Conservation (phyloP, 306 rosid species). For the Ammopiptanthus mongolicus region DNA sequence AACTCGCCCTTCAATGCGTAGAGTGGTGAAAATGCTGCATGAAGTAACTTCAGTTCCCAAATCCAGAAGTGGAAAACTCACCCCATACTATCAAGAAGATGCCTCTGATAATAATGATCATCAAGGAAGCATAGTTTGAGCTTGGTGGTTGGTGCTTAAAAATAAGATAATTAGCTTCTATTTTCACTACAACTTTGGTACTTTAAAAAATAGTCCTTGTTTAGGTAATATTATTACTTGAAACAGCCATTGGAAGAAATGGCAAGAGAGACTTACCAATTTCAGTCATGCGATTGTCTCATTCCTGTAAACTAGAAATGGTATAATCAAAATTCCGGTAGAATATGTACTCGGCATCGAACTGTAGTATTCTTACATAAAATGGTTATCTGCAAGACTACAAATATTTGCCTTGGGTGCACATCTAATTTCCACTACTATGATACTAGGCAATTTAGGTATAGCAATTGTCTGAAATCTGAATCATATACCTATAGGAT, state of each 20-base stretch:
- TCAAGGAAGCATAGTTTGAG: slow-evolving; percentile 29
- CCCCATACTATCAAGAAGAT: slow-evolving; percentile 61
- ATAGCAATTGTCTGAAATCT: neutral
- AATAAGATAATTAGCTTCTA: neutral
- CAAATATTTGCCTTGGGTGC: neutral
- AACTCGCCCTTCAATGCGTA: slow-evolving; percentile 71
- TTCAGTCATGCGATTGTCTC: neutral
- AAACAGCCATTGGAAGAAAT: slow-evolving; percentile 21
- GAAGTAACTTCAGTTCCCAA: slow-evolving; percentile 38
- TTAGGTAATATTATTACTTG: slow-evolving; percentile 8
- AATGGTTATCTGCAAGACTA: neutral
- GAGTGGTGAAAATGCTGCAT: slow-evolving; percentile 61
- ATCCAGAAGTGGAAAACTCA: slow-evolving; percentile 40
- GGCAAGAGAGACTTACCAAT: neutral
- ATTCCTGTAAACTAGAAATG: neutral
- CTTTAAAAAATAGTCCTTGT: neutral
- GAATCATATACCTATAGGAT: neutral
- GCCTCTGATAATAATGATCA: slow-evolving; percentile 26
- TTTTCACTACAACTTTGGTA: neutral
- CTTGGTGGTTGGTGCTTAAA: neutral
- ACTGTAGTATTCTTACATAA: neutral
- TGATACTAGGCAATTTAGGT: neutral
- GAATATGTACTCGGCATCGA: neutral
- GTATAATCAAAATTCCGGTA: neutral
- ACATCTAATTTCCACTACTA: neutral